Percentiles rank a stretch among this genome's conserved stretches.
These are phyloP conservation scores for Prunus yedoensis DNA, from an alignment of 331 rosid genomes.

Conservation along the genomic window DNA sequence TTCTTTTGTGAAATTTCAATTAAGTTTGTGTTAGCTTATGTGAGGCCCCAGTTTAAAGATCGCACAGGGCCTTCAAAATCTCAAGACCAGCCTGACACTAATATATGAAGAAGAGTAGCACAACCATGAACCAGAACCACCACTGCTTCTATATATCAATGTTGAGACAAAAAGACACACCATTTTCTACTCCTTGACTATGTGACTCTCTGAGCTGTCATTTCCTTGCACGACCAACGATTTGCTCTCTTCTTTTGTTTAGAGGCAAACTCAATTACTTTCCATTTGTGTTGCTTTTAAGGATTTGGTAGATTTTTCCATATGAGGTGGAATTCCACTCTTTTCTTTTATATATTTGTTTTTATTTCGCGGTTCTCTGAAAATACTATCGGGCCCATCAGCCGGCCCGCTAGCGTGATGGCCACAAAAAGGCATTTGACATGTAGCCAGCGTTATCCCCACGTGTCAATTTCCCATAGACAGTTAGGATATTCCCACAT, in stretches of 20 bases:
- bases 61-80: too few species aligned
- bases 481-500: not conserved
- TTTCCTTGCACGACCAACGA: not conserved
- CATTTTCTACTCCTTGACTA: not conserved
- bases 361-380: too few species aligned
- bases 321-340: not conserved
- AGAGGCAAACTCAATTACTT: not conserved
- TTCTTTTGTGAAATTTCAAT: too few species aligned
- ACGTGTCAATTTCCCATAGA: conserved; percentile 13
- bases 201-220: not conserved
- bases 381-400: too few species aligned
- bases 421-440: not conserved
- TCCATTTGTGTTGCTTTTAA: not conserved
- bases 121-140: not conserved
- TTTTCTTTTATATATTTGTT: not conserved
- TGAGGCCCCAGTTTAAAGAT: too few species aligned
- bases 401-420: too few species aligned
- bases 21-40: too few species aligned
- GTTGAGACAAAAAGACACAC: not conserved
- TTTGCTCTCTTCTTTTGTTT: not conserved
- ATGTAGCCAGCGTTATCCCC: conserved; percentile 21
- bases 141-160: not conserved
- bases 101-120: not conserved
- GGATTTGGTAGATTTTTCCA: not conserved
- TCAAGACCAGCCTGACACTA: too few species aligned